Base-by-base conservation (phyloP, 1,284 basidiomycete species). In the Boletus putidus region DNA sequence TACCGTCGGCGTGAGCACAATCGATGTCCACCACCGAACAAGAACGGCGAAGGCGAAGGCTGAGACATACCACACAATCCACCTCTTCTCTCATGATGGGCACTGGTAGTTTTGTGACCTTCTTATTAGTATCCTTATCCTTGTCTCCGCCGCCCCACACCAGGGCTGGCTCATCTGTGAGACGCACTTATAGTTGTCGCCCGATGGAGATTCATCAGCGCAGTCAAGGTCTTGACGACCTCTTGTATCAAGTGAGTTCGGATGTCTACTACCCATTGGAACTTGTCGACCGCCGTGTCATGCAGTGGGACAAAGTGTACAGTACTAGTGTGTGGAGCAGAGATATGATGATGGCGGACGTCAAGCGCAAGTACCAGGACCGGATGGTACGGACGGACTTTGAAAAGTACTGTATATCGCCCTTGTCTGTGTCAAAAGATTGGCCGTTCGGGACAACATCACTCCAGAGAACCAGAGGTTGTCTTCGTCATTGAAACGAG, bases 201-300 rank as follows among this genome's bases (percentile, higher is more conserved):
- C 54, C 5, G 63, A 43, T 20, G 57, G 54, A 25, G 62, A 58
- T 29, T 73, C 76, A 31, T 75, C 75, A 23, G 72, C 74, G 49
- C 75, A 77, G 29, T 87, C 82, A 81, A 88, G 88, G 55, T 94
- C 88, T 49, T 86, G 62, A 96, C 86, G 46, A 96, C 76, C 48
- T 87, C 81, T 49, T 80, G 82, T 67, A 98, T 95, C 9, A 84
- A 77, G 70, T 97, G 95, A 39, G 84, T 88, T 48, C 87, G 78
- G n/a, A 94, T 72, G 64, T 91, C 87, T 37, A 90, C 88, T 18
- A 78, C 75, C 96, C 96, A 98, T 6, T 87, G 86, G 39, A 91
- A 81, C 69, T 88, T 85, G 12, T 82, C 84, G 31, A 96, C 89
- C 0, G 95, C 89, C 0, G 95, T 94, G 71, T 98, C 95, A 72